Conservation (phyloP, 495 filamentous ascomycete species). For the Penicillium chermesinum region DNA sequence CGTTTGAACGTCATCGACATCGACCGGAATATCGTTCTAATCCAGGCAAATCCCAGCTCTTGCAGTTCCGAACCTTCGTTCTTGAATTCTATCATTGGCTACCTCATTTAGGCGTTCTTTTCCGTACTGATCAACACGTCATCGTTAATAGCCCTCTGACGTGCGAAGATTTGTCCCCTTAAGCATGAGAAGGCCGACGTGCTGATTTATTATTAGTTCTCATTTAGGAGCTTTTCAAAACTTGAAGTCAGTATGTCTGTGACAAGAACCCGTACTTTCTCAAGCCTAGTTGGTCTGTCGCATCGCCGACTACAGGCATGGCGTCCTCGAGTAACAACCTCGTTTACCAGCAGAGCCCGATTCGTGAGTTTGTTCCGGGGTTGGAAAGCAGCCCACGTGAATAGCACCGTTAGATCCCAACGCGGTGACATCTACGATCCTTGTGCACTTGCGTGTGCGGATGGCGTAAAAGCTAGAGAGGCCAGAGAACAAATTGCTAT, state of each 20-base stretch:
- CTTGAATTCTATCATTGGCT: not conserved
- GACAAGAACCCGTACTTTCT: not conserved
- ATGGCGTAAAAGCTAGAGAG: slow-evolving; percentile 37
- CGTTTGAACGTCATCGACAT: not conserved
- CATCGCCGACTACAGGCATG: not conserved
- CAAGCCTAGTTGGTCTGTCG: not conserved
- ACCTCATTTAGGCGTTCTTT: not conserved
- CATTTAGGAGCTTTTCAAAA: too few relatives aligned
- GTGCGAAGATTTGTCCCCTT: not conserved
- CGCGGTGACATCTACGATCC: slow-evolving; percentile 40
- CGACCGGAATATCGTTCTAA: too few relatives aligned
- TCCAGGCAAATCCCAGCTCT: too few relatives aligned
- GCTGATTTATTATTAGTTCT: too few relatives aligned
- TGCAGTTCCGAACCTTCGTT: not conserved
- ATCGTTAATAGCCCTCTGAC: not conserved
- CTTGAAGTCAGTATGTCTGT: too few relatives aligned
- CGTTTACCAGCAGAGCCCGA: not conserved
- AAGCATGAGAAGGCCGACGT: too few relatives aligned
- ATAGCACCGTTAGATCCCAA: slow-evolving; percentile 31
- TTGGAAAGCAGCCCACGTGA: slow-evolving; percentile 19
- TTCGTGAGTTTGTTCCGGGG: not conserved
- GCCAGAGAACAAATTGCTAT: slow-evolving; percentile 31
- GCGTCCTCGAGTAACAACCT: not conserved
- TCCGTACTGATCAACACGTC: not conserved
- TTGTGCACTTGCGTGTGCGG: slow-evolving; percentile 29